Percentiles rank a stretch among this genome's conserved stretches.
These are phyloP conservation scores for Thoreauomyces humboldtii DNA, from an alignment of 192 early-diverging fungal species.

Conservation along the genomic window DNA sequence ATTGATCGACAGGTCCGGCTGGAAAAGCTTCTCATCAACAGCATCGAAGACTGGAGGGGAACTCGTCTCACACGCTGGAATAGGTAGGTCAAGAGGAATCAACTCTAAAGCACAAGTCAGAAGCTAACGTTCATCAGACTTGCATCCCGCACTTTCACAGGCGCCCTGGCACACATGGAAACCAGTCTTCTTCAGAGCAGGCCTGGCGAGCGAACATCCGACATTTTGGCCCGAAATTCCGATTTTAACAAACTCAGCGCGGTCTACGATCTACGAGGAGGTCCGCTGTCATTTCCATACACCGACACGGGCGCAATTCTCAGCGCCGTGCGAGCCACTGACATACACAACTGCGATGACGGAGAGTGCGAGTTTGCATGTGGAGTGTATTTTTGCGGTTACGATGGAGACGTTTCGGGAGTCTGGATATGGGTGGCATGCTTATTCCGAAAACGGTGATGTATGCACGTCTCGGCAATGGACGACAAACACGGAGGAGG, in stretches of 20 bases:
- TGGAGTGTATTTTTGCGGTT: slow-evolving; percentile 36
- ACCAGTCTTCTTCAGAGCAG: neutral
- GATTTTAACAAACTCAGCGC: slow-evolving; percentile 23
- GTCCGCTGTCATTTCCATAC: slow-evolving; percentile 38
- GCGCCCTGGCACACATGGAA: slow-evolving; percentile 17
- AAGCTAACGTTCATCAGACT: neutral
- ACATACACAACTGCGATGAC: slow-evolving; percentile 30
- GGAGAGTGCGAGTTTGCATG: slow-evolving; percentile 47
- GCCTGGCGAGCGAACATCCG: neutral
- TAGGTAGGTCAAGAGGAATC: slow-evolving; percentile 28
- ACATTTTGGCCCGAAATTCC: no score
- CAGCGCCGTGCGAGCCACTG: slow-evolving; percentile 33
- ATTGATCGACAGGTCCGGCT: slow-evolving; percentile 41
- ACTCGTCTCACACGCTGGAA: slow-evolving; percentile 55
- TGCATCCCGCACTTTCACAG: slow-evolving; percentile 14
- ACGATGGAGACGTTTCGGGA: slow-evolving; percentile 35
- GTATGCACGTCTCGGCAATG: neutral
- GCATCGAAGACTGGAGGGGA: slow-evolving; percentile 50
- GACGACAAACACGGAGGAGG: neutral
- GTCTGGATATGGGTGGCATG: slow-evolving; percentile 44
- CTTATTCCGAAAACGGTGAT: slow-evolving; percentile 16
- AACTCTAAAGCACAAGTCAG: neutral
- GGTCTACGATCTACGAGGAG: slow-evolving; percentile 39
- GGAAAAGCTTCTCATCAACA: slow-evolving; percentile 38
- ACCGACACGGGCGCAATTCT: slow-evolving; percentile 35